Base-by-base conservation (phyloP, 768 basidiomycete species). In the Macrocybe gigantea region DNA sequence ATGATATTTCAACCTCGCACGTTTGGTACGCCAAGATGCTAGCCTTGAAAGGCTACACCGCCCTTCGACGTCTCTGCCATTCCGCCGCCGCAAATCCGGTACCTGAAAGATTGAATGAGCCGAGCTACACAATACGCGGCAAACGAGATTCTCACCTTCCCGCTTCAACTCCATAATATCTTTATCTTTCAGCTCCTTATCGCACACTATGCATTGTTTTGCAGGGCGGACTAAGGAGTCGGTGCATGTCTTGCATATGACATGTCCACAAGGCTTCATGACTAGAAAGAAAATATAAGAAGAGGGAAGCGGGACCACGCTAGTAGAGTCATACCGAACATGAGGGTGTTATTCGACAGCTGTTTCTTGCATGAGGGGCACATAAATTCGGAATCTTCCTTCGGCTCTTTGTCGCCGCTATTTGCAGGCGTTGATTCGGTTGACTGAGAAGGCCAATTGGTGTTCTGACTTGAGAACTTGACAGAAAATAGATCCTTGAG, bases 61-160 rank as follows among this genome's bases (percentile, higher is more conserved):
- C 71, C 72, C 62, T 79, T 85, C 34, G 79, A 83, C 0, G 88
- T 86, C 67, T 95, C 91, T n/a, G 93, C 91, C 54, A 92, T 65
- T 5, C 94, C 94, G n/a, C 94, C 93, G 45, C 89, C 88, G 94
- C 93, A 60, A 89, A 97, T 0, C 94, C 93, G 7, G 94, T 97
- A 22, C 91, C 89, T 92, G 47, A 3, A 37, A 6, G 33, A 29
- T n/a, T 39, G 34, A n/a, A 37, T 22, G 14, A 41, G 9, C n/a
- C 2, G 22, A n/a, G 10, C 36, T 22, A n/a, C 5, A 33, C 33
- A 5, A 32, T 8, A 33, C 15, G 30, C 0, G 5, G 8, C 5
- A 8, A 13, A 36, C 10, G 13, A 34, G 13, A 14, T 29, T 9
- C 30, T 3, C 45, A 83, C 94, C 96, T 78, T 99, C 96, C 51